Evolutionary conservation across 2,329 filamentous ascomycete genomes (phyloP), one percentile per base, ranked within the genome.

Genomic region (Ampelomyces quisqualis): DNA sequence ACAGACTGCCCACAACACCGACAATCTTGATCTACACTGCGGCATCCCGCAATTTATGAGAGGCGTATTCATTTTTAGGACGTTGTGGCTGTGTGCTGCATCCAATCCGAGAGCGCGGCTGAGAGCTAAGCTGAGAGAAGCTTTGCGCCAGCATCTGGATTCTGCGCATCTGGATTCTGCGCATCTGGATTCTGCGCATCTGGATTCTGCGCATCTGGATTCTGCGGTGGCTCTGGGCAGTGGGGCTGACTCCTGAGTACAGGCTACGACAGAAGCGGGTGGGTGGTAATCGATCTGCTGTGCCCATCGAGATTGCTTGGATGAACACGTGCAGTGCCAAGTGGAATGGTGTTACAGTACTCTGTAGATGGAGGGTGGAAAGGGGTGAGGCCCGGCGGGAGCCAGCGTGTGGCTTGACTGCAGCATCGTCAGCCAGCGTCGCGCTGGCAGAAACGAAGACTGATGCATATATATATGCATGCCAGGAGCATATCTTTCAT

Each of bases 61-160:
- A 31, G 35, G 36, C 36, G 40, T 34, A 36, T 43, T 40, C 36
- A 35, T 43, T 43, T 38, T 43, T 43, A 40, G 40, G 33, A 33
- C 39, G 40, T 45, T 30, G 47, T 43, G 49, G 43, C 47, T 49
- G 31, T 21, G 22, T 31, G 43, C 47, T 20, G 18, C 13, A 21
- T 34, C 19, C 38, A 47, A 15, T 42, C 29, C 47, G 33, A 20
- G 14, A 18, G 14, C 8, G 32, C 26, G 43, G 30, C 43, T 35
- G 37, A 38, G 38, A 35, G 35, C 38, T 36, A 46, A 46, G 43
- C 38, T 39, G 39, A 42, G 18, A 13, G 38, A 46, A 42, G 38
- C 39, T 42, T 46, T 33, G 14, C 13, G 41, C 41, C 38, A 36
- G 38, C 17, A 26, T 8, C 22, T 37, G 29, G 18, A n/a, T 22